Evolutionary conservation across 208 protist genomes (phyloP).

Genomic region (Paratrypanosoma confusum): DNA sequence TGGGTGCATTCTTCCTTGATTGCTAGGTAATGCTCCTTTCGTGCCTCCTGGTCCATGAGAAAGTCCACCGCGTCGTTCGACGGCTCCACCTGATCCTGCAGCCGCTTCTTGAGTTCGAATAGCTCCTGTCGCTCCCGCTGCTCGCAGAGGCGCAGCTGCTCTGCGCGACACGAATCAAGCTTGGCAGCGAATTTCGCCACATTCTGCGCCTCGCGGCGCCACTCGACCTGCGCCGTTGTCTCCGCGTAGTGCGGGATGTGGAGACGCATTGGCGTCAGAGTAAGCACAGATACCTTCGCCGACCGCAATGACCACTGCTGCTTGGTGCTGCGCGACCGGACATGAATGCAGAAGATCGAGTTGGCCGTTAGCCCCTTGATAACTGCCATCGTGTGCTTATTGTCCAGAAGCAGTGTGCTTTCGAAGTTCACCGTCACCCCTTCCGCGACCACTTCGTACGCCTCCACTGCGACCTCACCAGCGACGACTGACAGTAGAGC

Average conservation of each 20-base stretch:
- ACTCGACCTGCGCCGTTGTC: conserved; percentile 44
- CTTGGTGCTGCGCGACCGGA: conserved; percentile 68
- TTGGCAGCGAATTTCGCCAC: conserved; percentile 32
- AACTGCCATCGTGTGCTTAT: conserved; percentile 30
- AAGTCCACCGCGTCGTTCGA: conserved; percentile 25
- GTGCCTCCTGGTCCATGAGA: conserved; percentile 31
- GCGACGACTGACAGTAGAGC: conserved; percentile 34
- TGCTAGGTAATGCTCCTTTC: conserved; percentile 61
- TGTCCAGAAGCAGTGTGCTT: conserved; percentile 31
- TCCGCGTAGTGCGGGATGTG: conserved; percentile 61
- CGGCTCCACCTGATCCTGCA: conserved; percentile 60
- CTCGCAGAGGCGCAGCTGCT: conserved; percentile 59
- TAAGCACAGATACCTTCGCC: conserved; percentile 67
- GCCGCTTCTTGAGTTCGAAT: conserved; percentile 65
- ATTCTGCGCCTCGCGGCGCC: conserved; percentile 40
- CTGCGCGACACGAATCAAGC: conserved; percentile 25
- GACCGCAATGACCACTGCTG: conserved; percentile 79
- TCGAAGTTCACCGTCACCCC: conserved; percentile 51
- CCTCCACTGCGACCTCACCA: conserved; percentile 60
- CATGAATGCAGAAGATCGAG: conserved; percentile 67
- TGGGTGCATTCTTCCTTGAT: conserved; percentile 56
- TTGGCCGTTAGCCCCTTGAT: conserved; percentile 63
- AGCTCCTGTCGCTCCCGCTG: conserved; percentile 70
- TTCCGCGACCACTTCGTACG: conserved; percentile 64
- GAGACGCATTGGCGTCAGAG: conserved; percentile 49